Evolutionary conservation across 257 asterid genomes (phyloP).

Genomic region (Ligustrum vulgare): DNA sequence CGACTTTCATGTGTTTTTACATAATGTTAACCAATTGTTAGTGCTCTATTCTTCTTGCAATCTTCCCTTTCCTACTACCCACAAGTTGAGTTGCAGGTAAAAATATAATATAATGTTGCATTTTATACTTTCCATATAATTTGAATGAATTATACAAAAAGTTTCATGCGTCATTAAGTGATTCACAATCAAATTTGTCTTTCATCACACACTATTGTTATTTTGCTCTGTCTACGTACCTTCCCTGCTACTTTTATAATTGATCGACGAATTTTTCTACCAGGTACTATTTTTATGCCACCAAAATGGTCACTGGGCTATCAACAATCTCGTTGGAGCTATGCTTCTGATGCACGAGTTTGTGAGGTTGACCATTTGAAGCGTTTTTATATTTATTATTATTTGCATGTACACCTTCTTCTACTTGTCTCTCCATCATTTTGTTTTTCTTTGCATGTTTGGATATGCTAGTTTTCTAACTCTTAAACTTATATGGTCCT

Average conservation of each 20-base stretch:
- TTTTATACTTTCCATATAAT: background rate
- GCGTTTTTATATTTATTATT: background rate
- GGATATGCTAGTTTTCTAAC: background rate
- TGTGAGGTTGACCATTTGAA: slow-evolving; percentile 62
- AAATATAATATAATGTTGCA: background rate
- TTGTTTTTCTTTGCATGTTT: background rate
- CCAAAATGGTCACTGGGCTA: slow-evolving; percentile 98
- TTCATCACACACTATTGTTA: background rate
- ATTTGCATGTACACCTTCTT: background rate
- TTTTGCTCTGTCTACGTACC: background rate
- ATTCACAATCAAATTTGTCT: background rate
- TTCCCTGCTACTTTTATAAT: background rate
- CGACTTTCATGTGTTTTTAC: background rate
- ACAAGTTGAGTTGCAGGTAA: slow-evolving; percentile 7
- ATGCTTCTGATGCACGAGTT: slow-evolving; percentile 77
- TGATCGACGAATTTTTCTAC: slow-evolving; percentile 17
- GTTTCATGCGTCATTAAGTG: background rate
- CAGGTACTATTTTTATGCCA: slow-evolving; percentile 95
- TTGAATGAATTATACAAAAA: background rate
- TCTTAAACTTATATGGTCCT: background rate
- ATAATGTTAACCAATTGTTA: background rate
- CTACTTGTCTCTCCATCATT: background rate
- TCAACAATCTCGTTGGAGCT: slow-evolving; percentile 99
- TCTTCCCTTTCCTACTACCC: background rate
- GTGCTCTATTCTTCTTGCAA: background rate